Conservation (phyloP, 306 rosid genomes). For the Rosa persica region DNA sequence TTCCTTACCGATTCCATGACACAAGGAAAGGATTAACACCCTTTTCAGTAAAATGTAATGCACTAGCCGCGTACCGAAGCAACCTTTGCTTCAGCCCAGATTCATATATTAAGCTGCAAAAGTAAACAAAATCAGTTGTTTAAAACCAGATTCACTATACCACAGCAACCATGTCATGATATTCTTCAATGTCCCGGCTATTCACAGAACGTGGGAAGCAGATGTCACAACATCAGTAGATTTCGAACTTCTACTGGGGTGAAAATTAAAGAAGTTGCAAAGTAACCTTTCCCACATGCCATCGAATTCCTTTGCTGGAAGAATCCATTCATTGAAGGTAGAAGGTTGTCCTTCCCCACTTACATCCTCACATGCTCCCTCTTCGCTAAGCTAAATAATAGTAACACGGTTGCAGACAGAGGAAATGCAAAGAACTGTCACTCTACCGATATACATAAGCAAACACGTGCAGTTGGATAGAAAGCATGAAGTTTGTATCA, state of each 20-base stretch:
- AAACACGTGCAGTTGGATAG: not conserved
- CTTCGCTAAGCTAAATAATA: constrained; percentile 70
- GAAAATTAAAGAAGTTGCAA: constrained; percentile 20
- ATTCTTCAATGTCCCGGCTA: not conserved
- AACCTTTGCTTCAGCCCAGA: constrained; percentile 93
- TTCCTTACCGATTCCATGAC: constrained; percentile 92
- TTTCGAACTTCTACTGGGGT: constrained; percentile 19
- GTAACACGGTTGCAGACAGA: not conserved
- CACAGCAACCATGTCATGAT: constrained; percentile 5
- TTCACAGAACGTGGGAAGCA: not conserved
- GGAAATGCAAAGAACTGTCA: not conserved
- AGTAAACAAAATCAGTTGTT: constrained; percentile 10
- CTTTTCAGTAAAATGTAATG: constrained; percentile 87
- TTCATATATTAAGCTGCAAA: constrained; percentile 83
- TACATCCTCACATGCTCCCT: constrained; percentile 90
- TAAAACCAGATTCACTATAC: not conserved
- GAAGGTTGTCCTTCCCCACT: constrained; percentile 84
- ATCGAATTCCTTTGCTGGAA: constrained; percentile 94
- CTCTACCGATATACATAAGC: not conserved
- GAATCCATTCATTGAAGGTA: constrained; percentile 92
- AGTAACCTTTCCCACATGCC: constrained; percentile 98
- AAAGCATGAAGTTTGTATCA: not conserved
- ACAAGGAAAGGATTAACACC: constrained; percentile 91
- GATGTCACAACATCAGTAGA: constrained; percentile 8
- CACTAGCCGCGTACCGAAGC: constrained; percentile 83